phyloP scores from a whole-genome alignment of 2,329 filamentous ascomycete genomes.

The Epichloe baconii region DNA sequence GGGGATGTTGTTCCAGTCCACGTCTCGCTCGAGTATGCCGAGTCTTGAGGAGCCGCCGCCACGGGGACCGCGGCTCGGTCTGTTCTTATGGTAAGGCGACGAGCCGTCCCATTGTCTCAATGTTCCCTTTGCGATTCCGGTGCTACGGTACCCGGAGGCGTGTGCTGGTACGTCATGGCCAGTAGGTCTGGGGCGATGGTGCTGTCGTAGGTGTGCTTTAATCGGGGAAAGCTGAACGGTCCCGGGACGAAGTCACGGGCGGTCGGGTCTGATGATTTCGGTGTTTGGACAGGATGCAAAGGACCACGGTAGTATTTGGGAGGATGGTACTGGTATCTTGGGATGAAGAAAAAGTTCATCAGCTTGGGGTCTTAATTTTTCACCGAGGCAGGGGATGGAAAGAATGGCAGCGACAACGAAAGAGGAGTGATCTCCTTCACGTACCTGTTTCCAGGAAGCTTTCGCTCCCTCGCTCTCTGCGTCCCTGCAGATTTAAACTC shows the following conservation, averaged over 20 bases:
- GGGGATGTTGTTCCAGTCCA: slow-evolving; percentile 77
- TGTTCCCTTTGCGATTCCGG: slow-evolving; percentile 41
- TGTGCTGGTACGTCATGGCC: slow-evolving; percentile 78
- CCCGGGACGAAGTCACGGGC: slow-evolving; percentile 84
- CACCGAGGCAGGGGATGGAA: not conserved
- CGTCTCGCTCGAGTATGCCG: slow-evolving; percentile 56
- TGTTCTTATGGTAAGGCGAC: slow-evolving; percentile 89
- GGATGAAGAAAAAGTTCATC: not conserved
- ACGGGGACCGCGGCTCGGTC: slow-evolving; percentile 71
- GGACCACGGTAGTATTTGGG: slow-evolving; percentile 93
- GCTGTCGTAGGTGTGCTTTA: slow-evolving; percentile 80
- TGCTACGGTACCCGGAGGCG: slow-evolving; percentile 56
- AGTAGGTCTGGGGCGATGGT: slow-evolving; percentile 81
- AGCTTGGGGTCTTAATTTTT: not conserved
- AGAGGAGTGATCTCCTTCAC: slow-evolving; percentile 4
- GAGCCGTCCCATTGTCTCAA: slow-evolving; percentile 78
- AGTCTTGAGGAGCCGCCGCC: slow-evolving; percentile 54
- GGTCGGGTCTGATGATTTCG: slow-evolving; percentile 70
- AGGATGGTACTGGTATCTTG: slow-evolving; percentile 88
- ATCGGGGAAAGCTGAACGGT: slow-evolving; percentile 75
- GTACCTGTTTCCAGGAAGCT: slow-evolving; percentile 36
- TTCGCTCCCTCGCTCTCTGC: slow-evolving; percentile 19
- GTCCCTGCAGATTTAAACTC: slow-evolving; percentile 28
- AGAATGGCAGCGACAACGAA: slow-evolving; percentile 22
- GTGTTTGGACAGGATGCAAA: slow-evolving; percentile 83